A percentile compares a stretch with the other conserved stretches of the same genome.
Conservation (phyloP, 2,329 filamentous ascomycete species). For the Metarhizium humberi region DNA sequence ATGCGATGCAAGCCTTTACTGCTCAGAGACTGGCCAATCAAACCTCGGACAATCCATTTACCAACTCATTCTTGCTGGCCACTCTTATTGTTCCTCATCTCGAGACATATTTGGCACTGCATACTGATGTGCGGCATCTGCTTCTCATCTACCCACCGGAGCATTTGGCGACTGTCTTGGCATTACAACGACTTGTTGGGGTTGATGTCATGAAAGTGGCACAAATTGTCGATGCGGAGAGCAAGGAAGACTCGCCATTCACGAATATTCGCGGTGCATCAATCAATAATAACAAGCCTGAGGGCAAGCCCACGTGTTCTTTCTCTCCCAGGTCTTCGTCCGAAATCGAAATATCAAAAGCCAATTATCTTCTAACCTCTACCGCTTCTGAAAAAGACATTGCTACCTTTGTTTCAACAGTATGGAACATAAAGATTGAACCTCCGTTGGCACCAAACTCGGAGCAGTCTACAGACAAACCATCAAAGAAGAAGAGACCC, state of each 20-base stretch:
- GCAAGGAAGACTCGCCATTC: slow-evolving; percentile 26
- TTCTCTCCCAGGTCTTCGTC: slow-evolving; percentile 17
- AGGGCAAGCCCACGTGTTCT: slow-evolving; percentile 12
- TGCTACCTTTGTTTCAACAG: slow-evolving; percentile 40
- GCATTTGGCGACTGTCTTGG: slow-evolving; percentile 46
- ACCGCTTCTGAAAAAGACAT: slow-evolving; percentile 45
- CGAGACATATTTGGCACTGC: slow-evolving; percentile 47
- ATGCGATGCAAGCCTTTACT: slow-evolving; percentile 49
- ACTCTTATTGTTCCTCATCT: slow-evolving; percentile 51
- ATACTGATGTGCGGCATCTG: slow-evolving; percentile 44
- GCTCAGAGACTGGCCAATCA: slow-evolving; percentile 40
- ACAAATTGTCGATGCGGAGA: slow-evolving; percentile 40
- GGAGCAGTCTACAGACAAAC: slow-evolving; percentile 20
- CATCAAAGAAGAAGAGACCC: slow-evolving; percentile 12
- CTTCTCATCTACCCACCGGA: slow-evolving; percentile 49
- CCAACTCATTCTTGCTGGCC: slow-evolving; percentile 44
- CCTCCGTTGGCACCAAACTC: slow-evolving; percentile 27
- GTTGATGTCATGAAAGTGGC: slow-evolving; percentile 48
- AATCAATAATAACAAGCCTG: slow-evolving; percentile 15
- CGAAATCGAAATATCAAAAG: slow-evolving; percentile 34
- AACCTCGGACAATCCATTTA: slow-evolving; percentile 43
- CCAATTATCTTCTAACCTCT: slow-evolving; percentile 48
- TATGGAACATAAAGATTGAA: slow-evolving; percentile 33
- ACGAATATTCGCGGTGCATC: slow-evolving; percentile 28
- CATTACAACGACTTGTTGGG: slow-evolving; percentile 48